These are phyloP conservation scores for Pleurotus tuoliensis DNA, from an alignment of 768 basidiomycete species.

Conservation along the genomic window DNA sequence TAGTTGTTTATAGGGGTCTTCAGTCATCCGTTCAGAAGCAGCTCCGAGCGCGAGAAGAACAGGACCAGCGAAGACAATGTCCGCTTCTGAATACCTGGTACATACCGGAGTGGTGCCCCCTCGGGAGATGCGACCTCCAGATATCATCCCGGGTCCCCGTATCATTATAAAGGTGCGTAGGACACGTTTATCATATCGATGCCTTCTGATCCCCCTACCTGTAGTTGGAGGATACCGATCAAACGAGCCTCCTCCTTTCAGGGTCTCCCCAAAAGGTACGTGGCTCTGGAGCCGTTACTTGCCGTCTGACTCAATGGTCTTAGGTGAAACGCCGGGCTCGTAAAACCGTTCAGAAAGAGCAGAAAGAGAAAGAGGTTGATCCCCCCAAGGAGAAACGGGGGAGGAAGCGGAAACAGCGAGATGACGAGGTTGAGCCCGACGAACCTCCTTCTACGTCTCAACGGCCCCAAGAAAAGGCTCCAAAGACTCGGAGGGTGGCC, in stretches of 20 bases:
- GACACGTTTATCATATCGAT: not conserved
- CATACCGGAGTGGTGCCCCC: not conserved
- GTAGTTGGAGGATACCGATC: constrained; percentile 36
- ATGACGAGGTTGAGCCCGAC: constrained; percentile 8
- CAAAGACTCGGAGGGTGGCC: constrained; percentile 4
- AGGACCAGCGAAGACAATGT: not conserved
- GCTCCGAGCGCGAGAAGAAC: not conserved
- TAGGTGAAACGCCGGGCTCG: constrained; percentile 9
- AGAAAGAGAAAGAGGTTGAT: not conserved
- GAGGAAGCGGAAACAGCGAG: constrained; percentile 9
- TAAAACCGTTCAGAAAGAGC: constrained; percentile 13
- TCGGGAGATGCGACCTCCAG: constrained; percentile 4
- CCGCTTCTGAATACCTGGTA: not conserved
- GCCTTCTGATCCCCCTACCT: not conserved
- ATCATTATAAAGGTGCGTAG: constrained; percentile 27
- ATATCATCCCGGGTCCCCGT: constrained; percentile 20
- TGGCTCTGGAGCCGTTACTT: not conserved
- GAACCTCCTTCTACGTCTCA: not conserved
- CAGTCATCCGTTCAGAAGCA: constrained; percentile 1
- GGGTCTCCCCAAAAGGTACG: not conserved
- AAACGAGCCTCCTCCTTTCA: constrained; percentile 5
- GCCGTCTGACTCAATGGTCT: not conserved
- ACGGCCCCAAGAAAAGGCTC: constrained; percentile 5
- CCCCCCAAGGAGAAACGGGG: constrained; percentile 15
- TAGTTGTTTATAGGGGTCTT: not conserved